Conservation (phyloP, 179 eudicot species). For the Spergularia azorica region DNA sequence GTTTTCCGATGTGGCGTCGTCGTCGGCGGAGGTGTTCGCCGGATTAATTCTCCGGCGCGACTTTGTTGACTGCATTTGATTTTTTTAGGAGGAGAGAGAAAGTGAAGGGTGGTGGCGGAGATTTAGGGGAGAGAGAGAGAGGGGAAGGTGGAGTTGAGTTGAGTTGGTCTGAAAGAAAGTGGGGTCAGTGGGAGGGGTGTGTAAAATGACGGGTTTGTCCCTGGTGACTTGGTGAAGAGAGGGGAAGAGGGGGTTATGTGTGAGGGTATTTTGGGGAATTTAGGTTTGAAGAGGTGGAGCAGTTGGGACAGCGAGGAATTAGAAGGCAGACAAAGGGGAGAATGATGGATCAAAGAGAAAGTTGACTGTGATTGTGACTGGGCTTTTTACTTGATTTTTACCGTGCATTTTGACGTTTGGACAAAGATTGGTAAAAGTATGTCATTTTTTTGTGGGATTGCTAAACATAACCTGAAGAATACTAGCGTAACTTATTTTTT, state of each 20-base stretch:
- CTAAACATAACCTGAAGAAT: too few species aligned
- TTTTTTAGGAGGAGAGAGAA: neutral
- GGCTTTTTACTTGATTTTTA: too few species aligned
- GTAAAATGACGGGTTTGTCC: slow-evolving; percentile 22
- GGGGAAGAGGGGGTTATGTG: neutral
- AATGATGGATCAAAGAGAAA: neutral
- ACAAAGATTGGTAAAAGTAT: too few species aligned
- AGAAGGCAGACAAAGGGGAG: neutral
- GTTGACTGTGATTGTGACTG: too few species aligned
- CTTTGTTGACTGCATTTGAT: slow-evolving; percentile 52
- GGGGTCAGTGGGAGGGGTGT: neutral
- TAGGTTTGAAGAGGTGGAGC: neutral
- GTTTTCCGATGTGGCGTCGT: slow-evolving; percentile 43
- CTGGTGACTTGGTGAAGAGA: neutral
- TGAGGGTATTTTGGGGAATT: slow-evolving; percentile 24
- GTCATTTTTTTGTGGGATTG: too few species aligned
- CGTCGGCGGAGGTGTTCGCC: slow-evolving; percentile 23
- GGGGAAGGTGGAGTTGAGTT: slow-evolving; percentile 3
- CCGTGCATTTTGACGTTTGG: too few species aligned
- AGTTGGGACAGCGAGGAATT: slow-evolving; percentile 25
- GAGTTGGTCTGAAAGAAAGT: slow-evolving; percentile 7
- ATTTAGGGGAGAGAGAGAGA: slow-evolving; percentile 28
- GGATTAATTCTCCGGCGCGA: slow-evolving; percentile 69
- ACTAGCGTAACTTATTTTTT: too few species aligned
- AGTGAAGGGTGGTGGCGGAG: slow-evolving; percentile 23